Conservation (phyloP, 2,329 filamentous ascomycete genomes). For the Plenodomus tracheiphilus region DNA sequence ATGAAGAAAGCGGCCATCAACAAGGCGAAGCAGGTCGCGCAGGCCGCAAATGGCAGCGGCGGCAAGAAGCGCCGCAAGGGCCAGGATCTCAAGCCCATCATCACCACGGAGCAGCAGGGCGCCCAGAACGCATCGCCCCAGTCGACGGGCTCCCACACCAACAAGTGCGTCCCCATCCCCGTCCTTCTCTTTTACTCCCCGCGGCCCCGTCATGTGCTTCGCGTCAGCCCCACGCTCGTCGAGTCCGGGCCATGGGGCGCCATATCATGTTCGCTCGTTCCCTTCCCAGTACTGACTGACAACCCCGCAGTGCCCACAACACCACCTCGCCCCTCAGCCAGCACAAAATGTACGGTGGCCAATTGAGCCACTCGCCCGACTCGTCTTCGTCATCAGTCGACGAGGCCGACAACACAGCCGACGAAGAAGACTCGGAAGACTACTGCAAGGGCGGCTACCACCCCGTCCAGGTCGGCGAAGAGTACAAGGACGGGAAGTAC, state of each 20-base stretch:
- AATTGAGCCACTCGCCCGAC: constrained; percentile 73
- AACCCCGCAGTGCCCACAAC: constrained; percentile 49
- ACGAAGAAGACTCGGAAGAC: constrained; percentile 98
- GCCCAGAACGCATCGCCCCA: constrained; percentile 50
- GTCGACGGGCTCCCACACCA: constrained; percentile 21
- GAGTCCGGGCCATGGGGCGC: too few species aligned
- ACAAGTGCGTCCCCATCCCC: constrained; percentile 43
- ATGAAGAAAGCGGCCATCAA: constrained; percentile 67
- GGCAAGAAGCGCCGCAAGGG: constrained; percentile 78
- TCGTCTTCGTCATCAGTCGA: constrained; percentile 81
- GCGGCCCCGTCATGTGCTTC: too few species aligned
- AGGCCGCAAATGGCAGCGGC: constrained; percentile 59
- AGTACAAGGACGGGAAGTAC: constrained; percentile 97
- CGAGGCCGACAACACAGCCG: constrained; percentile 83
- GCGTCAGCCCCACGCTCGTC: too few species aligned
- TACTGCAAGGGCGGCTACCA: constrained; percentile 99
- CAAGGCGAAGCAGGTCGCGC: constrained; percentile 67
- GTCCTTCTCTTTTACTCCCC: constrained; percentile 6
- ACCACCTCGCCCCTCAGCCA: constrained; percentile 52
- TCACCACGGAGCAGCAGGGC: constrained; percentile 65
- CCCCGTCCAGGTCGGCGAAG: constrained; percentile 89
- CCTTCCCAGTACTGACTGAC: constrained; percentile 15
- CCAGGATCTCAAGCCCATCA: constrained; percentile 70
- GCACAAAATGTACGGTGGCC: constrained; percentile 55
- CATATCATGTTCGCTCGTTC: too few species aligned